These are phyloP conservation scores for Penicillium sp. DNA, from an alignment of 2,329 filamentous ascomycete species.

Conservation along the genomic window DNA sequence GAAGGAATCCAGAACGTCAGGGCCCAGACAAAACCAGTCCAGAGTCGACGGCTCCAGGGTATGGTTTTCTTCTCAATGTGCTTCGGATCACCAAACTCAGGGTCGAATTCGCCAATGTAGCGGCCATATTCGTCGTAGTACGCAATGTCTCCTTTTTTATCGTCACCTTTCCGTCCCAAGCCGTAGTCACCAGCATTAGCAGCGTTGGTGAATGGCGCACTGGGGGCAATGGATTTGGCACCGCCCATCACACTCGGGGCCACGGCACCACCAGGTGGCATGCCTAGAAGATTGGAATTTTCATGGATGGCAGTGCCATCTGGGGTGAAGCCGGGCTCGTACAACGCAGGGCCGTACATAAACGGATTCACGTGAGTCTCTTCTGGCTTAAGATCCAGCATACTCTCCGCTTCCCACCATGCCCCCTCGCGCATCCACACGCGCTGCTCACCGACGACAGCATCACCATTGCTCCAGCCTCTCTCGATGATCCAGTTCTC, in stretches of 20 bases:
- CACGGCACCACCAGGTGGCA: slow-evolving; percentile 48
- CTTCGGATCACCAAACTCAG: slow-evolving; percentile 74
- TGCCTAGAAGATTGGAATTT: slow-evolving; percentile 60
- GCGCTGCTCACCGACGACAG: slow-evolving; percentile 83
- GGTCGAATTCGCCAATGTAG: slow-evolving; percentile 68
- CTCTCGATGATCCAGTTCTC: slow-evolving; percentile 92
- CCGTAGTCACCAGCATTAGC: slow-evolving; percentile 74
- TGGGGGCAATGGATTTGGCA: slow-evolving; percentile 55
- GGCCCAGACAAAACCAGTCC: slow-evolving; percentile 81
- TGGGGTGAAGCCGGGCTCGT: slow-evolving; percentile 72
- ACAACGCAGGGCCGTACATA: slow-evolving; percentile 57
- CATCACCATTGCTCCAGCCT: slow-evolving; percentile 97
- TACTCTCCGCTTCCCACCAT: slow-evolving; percentile 97
- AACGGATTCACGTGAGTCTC: slow-evolving; percentile 50
- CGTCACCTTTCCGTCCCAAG: slow-evolving; percentile 81
- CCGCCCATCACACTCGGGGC: slow-evolving; percentile 50
- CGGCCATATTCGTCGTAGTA: slow-evolving; percentile 72
- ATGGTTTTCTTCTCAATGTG: slow-evolving; percentile 70
- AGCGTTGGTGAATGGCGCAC: slow-evolving; percentile 54
- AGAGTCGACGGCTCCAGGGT: slow-evolving; percentile 65
- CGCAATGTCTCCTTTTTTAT: slow-evolving; percentile 64
- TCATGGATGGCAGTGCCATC: slow-evolving; percentile 58
- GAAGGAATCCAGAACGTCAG: slow-evolving; percentile 95
- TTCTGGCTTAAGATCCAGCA: slow-evolving; percentile 82
- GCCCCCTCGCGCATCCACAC: slow-evolving; percentile 93